phyloP scores from a whole-genome alignment of 2,329 filamentous ascomycete species.

The Mariannaea sp. region DNA sequence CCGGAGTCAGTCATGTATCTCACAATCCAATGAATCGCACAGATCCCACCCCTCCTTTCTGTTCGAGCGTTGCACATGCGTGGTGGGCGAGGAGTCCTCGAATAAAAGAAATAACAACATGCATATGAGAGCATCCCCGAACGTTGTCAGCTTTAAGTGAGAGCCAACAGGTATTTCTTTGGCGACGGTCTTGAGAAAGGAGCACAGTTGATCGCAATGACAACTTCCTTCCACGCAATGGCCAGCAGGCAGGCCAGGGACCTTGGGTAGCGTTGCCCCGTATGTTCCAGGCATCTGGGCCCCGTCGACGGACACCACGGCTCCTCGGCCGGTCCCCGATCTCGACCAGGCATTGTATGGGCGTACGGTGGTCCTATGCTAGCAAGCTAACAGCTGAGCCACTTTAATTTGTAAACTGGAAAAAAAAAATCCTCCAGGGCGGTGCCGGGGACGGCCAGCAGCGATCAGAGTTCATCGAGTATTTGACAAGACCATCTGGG shows the following conservation, averaged over 20 bases:
- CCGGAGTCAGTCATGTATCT: too few species aligned
- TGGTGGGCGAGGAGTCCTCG: too few species aligned
- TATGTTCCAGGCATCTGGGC: conserved; percentile 23
- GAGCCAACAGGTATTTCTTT: too few species aligned
- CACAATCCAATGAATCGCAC: too few species aligned
- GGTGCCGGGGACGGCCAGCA: background rate
- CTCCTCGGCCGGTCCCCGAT: conserved; percentile 20
- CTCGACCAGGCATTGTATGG: conserved; percentile 10
- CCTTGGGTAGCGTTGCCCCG: conserved; percentile 12
- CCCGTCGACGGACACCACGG: conserved; percentile 10
- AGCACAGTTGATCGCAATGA: background rate
- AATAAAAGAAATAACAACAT: too few species aligned
- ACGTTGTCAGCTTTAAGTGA: too few species aligned
- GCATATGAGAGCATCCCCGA: too few species aligned
- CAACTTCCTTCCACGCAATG: background rate
- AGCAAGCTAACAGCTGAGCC: conserved; percentile 3
- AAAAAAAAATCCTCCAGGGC: background rate
- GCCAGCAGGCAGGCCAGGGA: too few species aligned
- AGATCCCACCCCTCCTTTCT: too few species aligned
- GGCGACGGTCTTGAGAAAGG: too few species aligned
- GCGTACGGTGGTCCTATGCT: background rate
- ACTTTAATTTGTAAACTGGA: background rate
- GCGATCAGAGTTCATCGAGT: background rate
- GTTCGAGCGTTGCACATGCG: too few species aligned
- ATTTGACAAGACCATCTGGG: background rate